These are phyloP conservation scores for Pseudozyma pruni DNA, from an alignment of 1,284 basidiomycete genomes.

Conservation along the genomic window DNA sequence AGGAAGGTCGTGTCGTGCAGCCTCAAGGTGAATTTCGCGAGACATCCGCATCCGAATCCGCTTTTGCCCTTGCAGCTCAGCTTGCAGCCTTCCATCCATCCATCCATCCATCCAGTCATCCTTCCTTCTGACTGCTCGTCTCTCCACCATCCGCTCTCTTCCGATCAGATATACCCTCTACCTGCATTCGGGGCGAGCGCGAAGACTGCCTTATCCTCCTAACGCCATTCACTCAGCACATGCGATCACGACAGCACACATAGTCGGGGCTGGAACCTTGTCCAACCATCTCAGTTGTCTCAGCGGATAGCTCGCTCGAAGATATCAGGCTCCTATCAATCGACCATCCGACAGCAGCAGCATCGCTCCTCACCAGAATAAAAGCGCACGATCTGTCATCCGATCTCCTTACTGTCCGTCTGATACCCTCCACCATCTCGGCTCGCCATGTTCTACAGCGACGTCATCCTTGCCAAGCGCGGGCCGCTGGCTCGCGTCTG, in stretches of 20 bases:
- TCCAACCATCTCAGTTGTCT: too few relatives aligned
- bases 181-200: not conserved
- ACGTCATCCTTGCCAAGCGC: constrained; percentile 88
- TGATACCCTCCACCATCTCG: not conserved
- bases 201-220: not conserved
- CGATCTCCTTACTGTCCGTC: too few relatives aligned
- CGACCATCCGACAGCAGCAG: too few relatives aligned
- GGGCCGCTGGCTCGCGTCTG: constrained; percentile 96
- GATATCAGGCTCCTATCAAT: too few relatives aligned
- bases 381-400: too few relatives aligned
- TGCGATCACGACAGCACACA: constrained; percentile 1
- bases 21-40: too few relatives aligned
- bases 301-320: too few relatives aligned
- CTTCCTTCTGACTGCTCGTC: not conserved
- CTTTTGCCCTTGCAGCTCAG: constrained; percentile 7
- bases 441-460: constrained; percentile 81
- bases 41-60: constrained; percentile 14
- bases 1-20: constrained; percentile 23
- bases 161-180: too few relatives aligned
- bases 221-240: not conserved
- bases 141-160: not conserved
- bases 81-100: constrained; percentile 13
- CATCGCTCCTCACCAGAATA: too few relatives aligned
- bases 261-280: not conserved
- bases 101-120: constrained; percentile 3